phyloP scores from a whole-genome alignment of 2,329 filamentous ascomycete species.

The Fusarium sarcochroum region DNA sequence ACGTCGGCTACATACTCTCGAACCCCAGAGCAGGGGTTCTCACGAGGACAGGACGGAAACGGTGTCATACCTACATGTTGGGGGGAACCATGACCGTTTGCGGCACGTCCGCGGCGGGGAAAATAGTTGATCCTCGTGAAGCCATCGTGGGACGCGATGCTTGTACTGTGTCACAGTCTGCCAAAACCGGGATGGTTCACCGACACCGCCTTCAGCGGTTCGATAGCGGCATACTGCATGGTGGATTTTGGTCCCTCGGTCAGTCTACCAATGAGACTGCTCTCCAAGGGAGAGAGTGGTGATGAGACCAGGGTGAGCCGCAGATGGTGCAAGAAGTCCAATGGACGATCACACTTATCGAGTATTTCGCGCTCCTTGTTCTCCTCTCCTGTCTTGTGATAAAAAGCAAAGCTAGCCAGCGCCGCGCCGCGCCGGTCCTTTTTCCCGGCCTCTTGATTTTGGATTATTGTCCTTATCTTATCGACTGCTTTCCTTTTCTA shows the following conservation, averaged over 20 bases:
- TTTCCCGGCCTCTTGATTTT: constrained; percentile 12
- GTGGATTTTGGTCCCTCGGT: constrained; percentile 44
- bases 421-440: constrained; percentile 28
- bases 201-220: constrained; percentile 50
- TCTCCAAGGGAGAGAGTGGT: constrained; percentile 47
- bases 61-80: constrained; percentile 48
- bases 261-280: constrained; percentile 44
- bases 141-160: constrained; percentile 47
- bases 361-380: constrained; percentile 46
- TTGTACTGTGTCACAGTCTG: constrained; percentile 48
- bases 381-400: constrained; percentile 32
- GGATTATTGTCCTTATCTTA: constrained; percentile 2
- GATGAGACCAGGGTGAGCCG: constrained; percentile 51
- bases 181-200: constrained; percentile 49
- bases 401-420: constrained; percentile 41
- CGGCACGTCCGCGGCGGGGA: constrained; percentile 46
- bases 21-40: constrained; percentile 43
- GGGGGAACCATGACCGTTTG: constrained; percentile 48
- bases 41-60: constrained; percentile 49
- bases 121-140: constrained; percentile 49
- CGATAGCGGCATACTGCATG: constrained; percentile 49
- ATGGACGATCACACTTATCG: constrained; percentile 49
- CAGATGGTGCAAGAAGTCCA: constrained; percentile 49
- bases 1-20: constrained; percentile 41
- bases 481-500: neutral